phyloP scores from a whole-genome alignment of 768 basidiomycete species.

The Pleurotus djamor region DNA sequence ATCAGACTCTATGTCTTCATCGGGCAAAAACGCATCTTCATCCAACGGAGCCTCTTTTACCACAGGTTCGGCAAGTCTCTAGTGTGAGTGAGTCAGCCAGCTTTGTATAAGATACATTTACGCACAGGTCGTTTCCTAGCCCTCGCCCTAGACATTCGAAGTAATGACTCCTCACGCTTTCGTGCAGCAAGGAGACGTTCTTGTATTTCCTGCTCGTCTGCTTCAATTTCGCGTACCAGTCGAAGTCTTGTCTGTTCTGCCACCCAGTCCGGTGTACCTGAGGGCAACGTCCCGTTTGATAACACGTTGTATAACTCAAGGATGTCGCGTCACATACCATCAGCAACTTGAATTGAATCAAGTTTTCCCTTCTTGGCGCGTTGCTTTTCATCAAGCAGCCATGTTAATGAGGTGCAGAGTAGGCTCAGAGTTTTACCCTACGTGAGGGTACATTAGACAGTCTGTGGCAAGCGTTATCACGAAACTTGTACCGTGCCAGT shows the following conservation, averaged over 20 bases:
- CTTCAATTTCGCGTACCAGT: slow-evolving; percentile 63
- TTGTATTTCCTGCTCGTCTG: slow-evolving; percentile 62
- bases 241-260: slow-evolving; percentile 67
- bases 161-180: slow-evolving; percentile 57
- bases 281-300: background rate
- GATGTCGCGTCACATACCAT: slow-evolving; percentile 19
- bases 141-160: slow-evolving; percentile 50
- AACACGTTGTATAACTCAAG: background rate
- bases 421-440: slow-evolving; percentile 89
- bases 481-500: slow-evolving; percentile 69
- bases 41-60: slow-evolving; percentile 33
- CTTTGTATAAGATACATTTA: slow-evolving; percentile 13
- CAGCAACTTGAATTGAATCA: slow-evolving; percentile 31
- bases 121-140: slow-evolving; percentile 62
- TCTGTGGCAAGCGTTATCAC: background rate
- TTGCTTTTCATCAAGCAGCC: slow-evolving; percentile 68
- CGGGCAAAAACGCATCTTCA: slow-evolving; percentile 76
- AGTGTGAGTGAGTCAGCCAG: background rate
- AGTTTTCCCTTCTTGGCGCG: slow-evolving; percentile 69
- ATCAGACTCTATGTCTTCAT: slow-evolving; percentile 36
- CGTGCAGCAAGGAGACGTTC: slow-evolving; percentile 57
- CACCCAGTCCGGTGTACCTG: slow-evolving; percentile 72
- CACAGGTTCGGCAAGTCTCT: slow-evolving; percentile 2
- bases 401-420: slow-evolving; percentile 72
- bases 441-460: background rate